A percentile compares a stretch with the other conserved stretches of the same genome.
phyloP scores from a whole-genome alignment of 805 yeast genomes.

The Metschnikowia similis region DNA sequence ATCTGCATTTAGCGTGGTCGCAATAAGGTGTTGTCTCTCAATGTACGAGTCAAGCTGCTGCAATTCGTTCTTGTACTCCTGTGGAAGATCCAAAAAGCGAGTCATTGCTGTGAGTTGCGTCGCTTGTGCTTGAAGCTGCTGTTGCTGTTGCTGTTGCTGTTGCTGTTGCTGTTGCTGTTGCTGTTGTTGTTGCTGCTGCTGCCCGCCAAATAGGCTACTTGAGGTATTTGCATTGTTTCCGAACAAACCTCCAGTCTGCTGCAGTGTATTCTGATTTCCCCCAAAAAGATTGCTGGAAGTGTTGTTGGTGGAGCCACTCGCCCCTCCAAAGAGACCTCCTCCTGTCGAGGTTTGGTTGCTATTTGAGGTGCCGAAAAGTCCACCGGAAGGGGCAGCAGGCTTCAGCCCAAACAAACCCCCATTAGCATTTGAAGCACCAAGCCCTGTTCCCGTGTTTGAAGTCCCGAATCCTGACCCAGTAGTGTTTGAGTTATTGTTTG shows the following conservation, averaged over 20 bases:
- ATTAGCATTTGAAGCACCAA: neutral
- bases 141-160: constrained; percentile 25
- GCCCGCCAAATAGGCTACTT: constrained; percentile 13
- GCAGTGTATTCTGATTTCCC: constrained; percentile 9
- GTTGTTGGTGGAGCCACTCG: constrained; percentile 3
- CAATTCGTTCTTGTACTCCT: constrained; percentile 61
- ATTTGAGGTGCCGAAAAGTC: constrained; percentile 9
- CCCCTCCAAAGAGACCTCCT: constrained; percentile 33
- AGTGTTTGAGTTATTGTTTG: constrained; percentile 8
- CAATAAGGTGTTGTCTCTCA: constrained; percentile 67
- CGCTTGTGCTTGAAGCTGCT: constrained; percentile 41
- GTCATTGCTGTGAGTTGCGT: constrained; percentile 67
- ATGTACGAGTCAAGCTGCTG: constrained; percentile 70
- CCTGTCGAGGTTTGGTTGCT: constrained; percentile 5
- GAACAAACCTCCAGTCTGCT: constrained; percentile 8
- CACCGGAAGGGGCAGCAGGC: constrained; percentile 7
- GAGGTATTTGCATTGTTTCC: constrained; percentile 10
- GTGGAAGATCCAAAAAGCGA: constrained; percentile 69
- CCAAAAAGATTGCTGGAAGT: constrained; percentile 32
- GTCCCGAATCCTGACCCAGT: neutral
- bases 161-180: constrained; percentile 23
- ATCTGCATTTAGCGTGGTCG: constrained; percentile 62
- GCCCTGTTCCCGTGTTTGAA: neutral
- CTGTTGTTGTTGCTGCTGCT: constrained; percentile 6
- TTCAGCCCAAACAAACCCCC: constrained; percentile 10